phyloP scores from a whole-genome alignment of 169 alveolate species.

The Perkinsus marinus region DNA sequence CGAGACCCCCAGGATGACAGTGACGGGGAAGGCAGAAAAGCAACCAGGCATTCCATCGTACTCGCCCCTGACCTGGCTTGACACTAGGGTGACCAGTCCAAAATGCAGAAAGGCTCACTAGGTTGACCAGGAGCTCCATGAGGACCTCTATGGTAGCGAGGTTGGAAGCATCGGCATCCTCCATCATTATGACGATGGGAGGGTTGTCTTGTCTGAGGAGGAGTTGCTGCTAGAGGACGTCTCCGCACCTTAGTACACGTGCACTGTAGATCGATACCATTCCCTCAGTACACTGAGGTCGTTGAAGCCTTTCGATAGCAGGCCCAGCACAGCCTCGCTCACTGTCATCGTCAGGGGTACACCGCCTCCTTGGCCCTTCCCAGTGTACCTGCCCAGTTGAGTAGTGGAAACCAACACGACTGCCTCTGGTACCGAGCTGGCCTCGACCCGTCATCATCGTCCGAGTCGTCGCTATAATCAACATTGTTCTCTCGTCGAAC shows the following conservation, averaged over 20 bases:
- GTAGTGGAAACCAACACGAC: not conserved
- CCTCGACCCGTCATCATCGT: not conserved
- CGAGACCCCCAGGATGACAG: not conserved
- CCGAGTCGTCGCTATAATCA: not conserved
- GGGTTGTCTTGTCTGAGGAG: not conserved
- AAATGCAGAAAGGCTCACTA: not conserved
- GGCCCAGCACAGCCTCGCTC: not conserved
- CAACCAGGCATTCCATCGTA: not conserved
- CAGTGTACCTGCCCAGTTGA: not conserved
- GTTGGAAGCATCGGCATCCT: not conserved
- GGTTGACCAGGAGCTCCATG: not conserved
- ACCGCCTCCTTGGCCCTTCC: not conserved
- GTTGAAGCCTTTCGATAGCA: not conserved
- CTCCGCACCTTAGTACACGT: not conserved
- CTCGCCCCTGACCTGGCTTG: not conserved
- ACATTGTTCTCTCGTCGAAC: not conserved
- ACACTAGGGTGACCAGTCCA: not conserved
- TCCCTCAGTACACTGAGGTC: not conserved
- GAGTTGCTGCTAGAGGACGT: not conserved
- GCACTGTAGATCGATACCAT: not conserved
- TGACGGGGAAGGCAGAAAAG: not conserved
- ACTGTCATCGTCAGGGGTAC: not conserved
- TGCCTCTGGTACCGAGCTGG: not conserved
- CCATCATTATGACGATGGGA: not conserved
- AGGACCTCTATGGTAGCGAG: not conserved